Percentiles rank a stretch among this genome's conserved stretches.
Conservation (phyloP, 257 asterid genomes). For the Nicotiana otophora region DNA sequence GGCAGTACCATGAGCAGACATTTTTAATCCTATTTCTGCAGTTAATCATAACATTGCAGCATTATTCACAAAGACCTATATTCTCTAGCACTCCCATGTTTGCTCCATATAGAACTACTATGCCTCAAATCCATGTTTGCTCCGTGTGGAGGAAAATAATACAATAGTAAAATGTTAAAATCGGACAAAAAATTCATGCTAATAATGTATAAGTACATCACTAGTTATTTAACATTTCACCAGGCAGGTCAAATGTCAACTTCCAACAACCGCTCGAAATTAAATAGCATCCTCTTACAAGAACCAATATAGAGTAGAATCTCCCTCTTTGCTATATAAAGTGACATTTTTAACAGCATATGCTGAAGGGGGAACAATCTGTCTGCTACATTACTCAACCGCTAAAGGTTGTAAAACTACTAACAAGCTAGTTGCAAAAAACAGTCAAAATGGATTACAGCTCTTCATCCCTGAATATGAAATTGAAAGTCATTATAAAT, state of each 20-base stretch:
- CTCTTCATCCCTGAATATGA: neutral
- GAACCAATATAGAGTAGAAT: neutral
- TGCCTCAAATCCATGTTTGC: neutral
- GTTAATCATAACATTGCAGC: neutral
- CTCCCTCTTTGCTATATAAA: neutral
- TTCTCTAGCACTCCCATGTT: neutral
- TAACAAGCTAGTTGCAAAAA: neutral
- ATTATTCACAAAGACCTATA: neutral
- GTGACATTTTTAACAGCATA: neutral
- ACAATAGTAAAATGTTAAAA: too few relatives aligned
- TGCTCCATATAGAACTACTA: neutral
- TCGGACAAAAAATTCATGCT: neutral
- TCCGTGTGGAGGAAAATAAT: neutral
- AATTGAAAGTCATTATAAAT: neutral
- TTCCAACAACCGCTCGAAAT: neutral
- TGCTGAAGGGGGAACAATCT: neutral
- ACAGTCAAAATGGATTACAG: neutral
- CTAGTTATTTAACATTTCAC: neutral
- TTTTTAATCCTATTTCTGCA: neutral
- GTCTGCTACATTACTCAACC: neutral
- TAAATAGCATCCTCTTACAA: neutral
- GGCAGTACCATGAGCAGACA: neutral
- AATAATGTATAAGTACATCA: neutral
- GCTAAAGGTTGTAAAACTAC: neutral
- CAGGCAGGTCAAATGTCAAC: neutral